Base-by-base conservation (phyloP, 345 rosid species). In the Raphanus raphanistrum region DNA sequence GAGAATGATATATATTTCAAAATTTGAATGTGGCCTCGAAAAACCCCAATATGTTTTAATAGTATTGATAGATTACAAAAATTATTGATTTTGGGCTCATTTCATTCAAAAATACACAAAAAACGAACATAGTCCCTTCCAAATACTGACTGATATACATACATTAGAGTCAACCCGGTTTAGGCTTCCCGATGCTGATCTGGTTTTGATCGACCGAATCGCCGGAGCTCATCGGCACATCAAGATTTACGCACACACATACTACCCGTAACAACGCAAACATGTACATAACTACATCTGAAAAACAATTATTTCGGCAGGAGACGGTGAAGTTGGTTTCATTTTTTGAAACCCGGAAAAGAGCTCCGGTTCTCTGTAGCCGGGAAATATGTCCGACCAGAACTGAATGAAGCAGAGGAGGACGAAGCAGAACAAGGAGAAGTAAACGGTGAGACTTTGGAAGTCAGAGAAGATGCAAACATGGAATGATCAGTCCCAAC, bases 281-380 rank as follows among this genome's bases (percentile, higher is more conserved):
- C 63, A 59, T 72, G 32, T 13, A 62, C 65, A 63, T 50, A 62
- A n/a, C 7, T 69, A 63, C 63, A 74, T 69, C 8, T 33, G 36
- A 73, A 74, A 48, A 29, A n/a, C 55, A 1, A 48, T 48, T 48
- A 48, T 48, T 48, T 48, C 55, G 6, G 55, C 55, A 48, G 15
- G 55, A 10, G 8, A 35, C 21, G 48, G 3, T 55, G 29, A 0
- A 26, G 25, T 29, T 54, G 16, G 43, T 48, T 59, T 69, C 66
- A 84, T 45, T 75, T 76, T n/a, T 78, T 70, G 66, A 79, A 82
- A 60, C 75, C 59, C 11, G 86, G 73, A 26, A 83, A 75, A 8
- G 79, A 72, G 45, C 55, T 73, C 29, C 66, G 83, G 61, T 80
- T 81, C 67, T 84, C 85, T 8, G 13, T 75, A 65, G 74, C 80